Evolutionary conservation across 176 grass and related monocot genomes (phyloP).

Genomic region (Lolium multiflorum): DNA sequence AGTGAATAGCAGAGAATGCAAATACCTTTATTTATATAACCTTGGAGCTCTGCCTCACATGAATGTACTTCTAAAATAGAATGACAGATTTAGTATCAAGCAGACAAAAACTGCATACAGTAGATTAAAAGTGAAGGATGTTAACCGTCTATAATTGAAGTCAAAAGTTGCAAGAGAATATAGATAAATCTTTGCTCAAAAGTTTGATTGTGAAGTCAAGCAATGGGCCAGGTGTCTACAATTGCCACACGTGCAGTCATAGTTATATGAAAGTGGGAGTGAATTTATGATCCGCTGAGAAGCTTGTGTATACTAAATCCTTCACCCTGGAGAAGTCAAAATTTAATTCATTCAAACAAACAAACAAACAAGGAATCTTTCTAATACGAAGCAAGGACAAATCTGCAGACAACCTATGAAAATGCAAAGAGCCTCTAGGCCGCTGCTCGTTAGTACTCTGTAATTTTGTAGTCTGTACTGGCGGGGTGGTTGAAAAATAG

Average conservation of each 20-base stretch:
- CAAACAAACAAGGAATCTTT: background rate
- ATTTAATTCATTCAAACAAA: background rate
- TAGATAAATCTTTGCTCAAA: background rate
- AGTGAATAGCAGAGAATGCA: slow-evolving; percentile 21
- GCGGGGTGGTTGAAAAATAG: background rate
- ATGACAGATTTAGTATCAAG: slow-evolving; percentile 20
- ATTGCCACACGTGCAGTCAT: background rate
- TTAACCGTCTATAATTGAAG: background rate
- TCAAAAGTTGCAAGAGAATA: background rate
- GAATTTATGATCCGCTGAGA: background rate
- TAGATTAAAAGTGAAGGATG: background rate
- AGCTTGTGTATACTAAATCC: background rate
- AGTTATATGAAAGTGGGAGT: background rate
- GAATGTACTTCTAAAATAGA: slow-evolving; percentile 46
- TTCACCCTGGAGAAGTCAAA: too few species aligned
- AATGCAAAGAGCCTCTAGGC: background rate
- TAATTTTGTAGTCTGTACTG: background rate
- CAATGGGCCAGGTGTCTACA: background rate
- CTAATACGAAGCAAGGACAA: background rate
- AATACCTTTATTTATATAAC: slow-evolving; percentile 62
- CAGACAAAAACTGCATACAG: background rate
- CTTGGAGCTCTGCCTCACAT: slow-evolving; percentile 59
- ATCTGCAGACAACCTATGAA: background rate
- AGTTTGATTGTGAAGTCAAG: background rate
- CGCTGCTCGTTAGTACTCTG: too few species aligned